Conservation (phyloP, 2,329 filamentous ascomycete genomes). For the Fusarium neocosmosporiellum region DNA sequence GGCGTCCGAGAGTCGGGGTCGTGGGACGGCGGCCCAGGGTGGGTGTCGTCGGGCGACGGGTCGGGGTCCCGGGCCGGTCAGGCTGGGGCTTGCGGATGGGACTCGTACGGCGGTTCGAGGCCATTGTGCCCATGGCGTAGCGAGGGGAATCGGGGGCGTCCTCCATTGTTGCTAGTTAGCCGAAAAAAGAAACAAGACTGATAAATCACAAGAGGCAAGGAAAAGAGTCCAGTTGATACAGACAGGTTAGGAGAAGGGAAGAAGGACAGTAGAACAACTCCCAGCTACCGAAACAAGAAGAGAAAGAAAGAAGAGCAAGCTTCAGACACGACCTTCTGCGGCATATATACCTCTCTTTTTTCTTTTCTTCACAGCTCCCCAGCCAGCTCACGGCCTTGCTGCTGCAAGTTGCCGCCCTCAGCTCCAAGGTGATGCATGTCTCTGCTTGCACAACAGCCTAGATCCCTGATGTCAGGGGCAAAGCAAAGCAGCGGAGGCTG, state of each 20-base stretch:
- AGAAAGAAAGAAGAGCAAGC: background rate
- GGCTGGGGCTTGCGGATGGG: conserved; percentile 25
- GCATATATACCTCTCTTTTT: conserved; percentile 1
- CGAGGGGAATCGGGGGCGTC: conserved; percentile 30
- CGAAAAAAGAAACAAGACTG: background rate
- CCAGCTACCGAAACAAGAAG: background rate
- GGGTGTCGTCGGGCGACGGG: conserved; percentile 29
- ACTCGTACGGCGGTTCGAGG: conserved; percentile 33
- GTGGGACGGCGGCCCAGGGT: conserved; percentile 31
- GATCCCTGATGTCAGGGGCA: background rate
- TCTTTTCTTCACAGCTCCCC: background rate
- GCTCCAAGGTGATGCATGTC: background rate
- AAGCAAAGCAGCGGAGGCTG: background rate
- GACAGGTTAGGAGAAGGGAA: background rate
- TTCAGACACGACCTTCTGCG: background rate
- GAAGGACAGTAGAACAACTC: background rate
- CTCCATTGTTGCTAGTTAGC: conserved; percentile 12
- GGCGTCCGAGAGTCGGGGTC: conserved; percentile 26
- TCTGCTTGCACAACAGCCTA: background rate
- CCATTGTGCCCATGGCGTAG: conserved; percentile 38
- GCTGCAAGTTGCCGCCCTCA: background rate
- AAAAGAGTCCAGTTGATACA: background rate
- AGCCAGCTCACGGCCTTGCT: background rate
- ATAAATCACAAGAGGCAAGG: background rate
- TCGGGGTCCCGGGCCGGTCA: conserved; percentile 29